Evolutionary conservation across 108 stramenopile genomes (phyloP), one percentile per base, ranked within the genome.

Genomic region (Mediolabrus comicus): DNA sequence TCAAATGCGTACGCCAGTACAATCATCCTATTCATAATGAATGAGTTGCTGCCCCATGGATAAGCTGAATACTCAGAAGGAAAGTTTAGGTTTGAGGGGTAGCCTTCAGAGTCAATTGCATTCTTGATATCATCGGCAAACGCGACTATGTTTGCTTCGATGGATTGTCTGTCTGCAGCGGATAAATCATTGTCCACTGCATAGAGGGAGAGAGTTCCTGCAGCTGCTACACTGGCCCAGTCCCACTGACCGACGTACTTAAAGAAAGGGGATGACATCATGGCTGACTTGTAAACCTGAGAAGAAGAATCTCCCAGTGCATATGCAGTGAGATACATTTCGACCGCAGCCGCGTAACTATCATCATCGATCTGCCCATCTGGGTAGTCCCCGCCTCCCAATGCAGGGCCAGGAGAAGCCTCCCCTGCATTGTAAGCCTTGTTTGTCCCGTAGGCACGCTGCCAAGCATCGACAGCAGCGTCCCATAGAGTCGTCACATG

Each of bases 241-340:
- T 72, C 71, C 62, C 62, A 72, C 31, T 72, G 71, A n/a, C 26
- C 24, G 13, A 72, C 53, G 3, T 53, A 10, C 17, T 29, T 65
- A 26, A 54, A 72, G 71, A 53, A 38, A 1, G 36, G 17, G 13
- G 71, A 72, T 30, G 33, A 14, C 53, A 9, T 53, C 71, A 65
- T 54, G 61, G 71, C 62, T 26, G 26, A 26, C 33, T 54, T 64
- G 51, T 72, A 72, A 14, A 51, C 13, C 19, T 35, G 19, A 1
- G 53, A 49, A 16, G 17, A 8, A 26, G 41, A 24, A 32, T 72
- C 71, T n/a, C 53, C 62, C 17, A 72, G 26, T 22, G 62, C 71
- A 12, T 53, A 62, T n/a, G 71, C 71, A 8, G 71, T 64, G 13
- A 72, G 63, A 27, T 72, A 72, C 71, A 72, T 72, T 31, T 72